Evolutionary conservation across 2,329 filamentous ascomycete species (phyloP), one percentile per base, ranked within the genome.

Genomic region (Diaporthe citri): DNA sequence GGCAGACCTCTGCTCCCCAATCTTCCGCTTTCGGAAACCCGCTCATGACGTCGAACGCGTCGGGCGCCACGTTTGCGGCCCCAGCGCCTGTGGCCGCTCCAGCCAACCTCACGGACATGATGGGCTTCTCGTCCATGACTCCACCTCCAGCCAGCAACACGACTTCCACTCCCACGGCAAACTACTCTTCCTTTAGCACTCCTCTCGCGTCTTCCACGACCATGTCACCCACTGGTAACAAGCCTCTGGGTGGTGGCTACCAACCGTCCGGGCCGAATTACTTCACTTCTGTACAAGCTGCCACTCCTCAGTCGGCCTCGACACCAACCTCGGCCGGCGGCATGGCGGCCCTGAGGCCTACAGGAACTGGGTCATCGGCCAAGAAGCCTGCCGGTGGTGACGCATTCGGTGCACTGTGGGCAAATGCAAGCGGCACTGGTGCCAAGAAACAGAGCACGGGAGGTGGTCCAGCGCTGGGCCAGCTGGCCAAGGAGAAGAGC

Each of bases 401-500:
- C 83, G 96, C 94, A 0, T 99, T 99, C 80, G 96, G 95, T 20
- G 94, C 93, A 28, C 88, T 99, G 46, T 97, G 97, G 91, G 93
- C 93, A 75, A 92, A 91, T 78, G 93, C 92, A 39, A 95, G 92
- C 77, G 89, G 89, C 15, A n/a, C 25, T 22, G 92, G 93, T 62
- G 90, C 95, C 78, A 95, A 95, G 87, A 97, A 97, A 86, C 1
- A 88, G 85, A 76, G 89, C 92, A 2, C 87, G 89, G 13, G 88
- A 72, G 89, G 92, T 75, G 93, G 93, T 0, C 93, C 95, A 70
- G 96, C 96, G 73, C 90, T 99, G 85, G 96, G 95, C 41, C 96
- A 97, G 83, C 91, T 99, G 84, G 96, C 96, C n/a, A 98, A 98
- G 88, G 95, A 98, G 85, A 98, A 98, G 89, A 97, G 95, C 75